Base-by-base conservation (phyloP, 2,329 filamentous ascomycete genomes). In the Colletotrichum sp. region DNA sequence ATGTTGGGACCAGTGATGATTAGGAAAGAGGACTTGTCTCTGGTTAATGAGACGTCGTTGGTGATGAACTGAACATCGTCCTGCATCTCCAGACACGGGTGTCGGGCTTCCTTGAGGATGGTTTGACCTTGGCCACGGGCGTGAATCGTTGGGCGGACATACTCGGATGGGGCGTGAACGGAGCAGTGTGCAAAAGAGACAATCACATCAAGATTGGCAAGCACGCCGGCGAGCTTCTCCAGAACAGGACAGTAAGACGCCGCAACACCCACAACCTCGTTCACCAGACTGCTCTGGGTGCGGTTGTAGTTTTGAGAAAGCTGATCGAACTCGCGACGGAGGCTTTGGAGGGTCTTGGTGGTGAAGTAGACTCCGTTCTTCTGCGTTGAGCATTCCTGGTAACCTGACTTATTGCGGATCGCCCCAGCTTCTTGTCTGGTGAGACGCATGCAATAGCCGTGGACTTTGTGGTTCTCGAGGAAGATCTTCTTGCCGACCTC, bases 291-390 rank as follows among this genome's bases (percentile, higher is more conserved):
- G 77, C 92, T 94, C 85, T 99, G 98, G 1, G 96, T 99, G 70
- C 96, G 93, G 85, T 98, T 98, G 88, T 99, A 99, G 82, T 95
- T 98, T 77, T 96, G 93, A 1, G 95, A 98, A 1, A 98, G 90
- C 84, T 99, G 96, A 82, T 99, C 96, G 79, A 98, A 96, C 81
- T 99, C 96, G 69, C 96, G 92, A 36, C 97, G 94, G 80, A 96
- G 91, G 30, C 92, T 90, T 81, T 96, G 94, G 80, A 99, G 89
- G 36, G 90, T 92, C 70, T 92, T 93, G 5, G 97, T 99, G 2
- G 97, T 99, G 85, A 99, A 99, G 87, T 97, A 99, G 71, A 99
- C 97, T 59, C 97, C 97, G 83, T 98, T 99, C 90, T 99, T 99
- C 86, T 99, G 97, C 1, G 98, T 99, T 1, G 96, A 98, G 84